Evolutionary conservation across 495 filamentous ascomycete species (phyloP), one percentile per base, ranked within the genome.

Genomic region (Aspergillus steynii): DNA sequence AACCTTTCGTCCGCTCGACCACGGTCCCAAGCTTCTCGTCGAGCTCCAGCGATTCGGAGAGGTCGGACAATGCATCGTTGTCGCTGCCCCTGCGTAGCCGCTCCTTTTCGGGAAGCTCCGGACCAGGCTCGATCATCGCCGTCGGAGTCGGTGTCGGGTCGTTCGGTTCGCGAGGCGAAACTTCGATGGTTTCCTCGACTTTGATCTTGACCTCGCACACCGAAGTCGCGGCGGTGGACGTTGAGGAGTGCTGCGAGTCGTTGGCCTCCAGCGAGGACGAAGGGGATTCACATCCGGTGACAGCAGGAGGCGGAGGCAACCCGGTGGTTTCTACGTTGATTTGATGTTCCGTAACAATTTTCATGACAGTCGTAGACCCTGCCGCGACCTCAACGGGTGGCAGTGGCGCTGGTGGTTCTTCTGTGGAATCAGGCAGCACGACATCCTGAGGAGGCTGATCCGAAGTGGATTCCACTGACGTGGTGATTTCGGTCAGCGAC

Each of bases 141-240:
- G 50, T 56, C 34, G 60, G 57, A 32, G 55, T 65, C 53, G 42
- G 10, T 50, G 50, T 57, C 48, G 55, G 25, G 46, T 26, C 59
- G 26, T 31, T 53, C 34, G 55, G 20, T 55, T 29, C 59, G 20
- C 28, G 56, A 9, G 57, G 28, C 8, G 62, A 55, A 9, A 49
- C 28, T 31, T 69, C 62, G 7, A 53, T 55, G 29, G 48, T 25
- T 25, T 69, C 67, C 52, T 76, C 75, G 7, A 60, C 50, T 59
- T 74, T 74, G 47, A 71, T 59, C 15, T 69, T 68, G n/a, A 66
- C 47, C 5, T 75, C 74, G 46, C 67, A 73, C 15, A 77, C 65
- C 4, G 78, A 80, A 31, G 78, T 81, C 12, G 71, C 65, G 1
- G 72, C 59, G 9, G 72, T 80, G 5, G 77, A 80, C 6, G 70